Conservation (phyloP, 2,329 filamentous ascomycete species). For the Plectosphaerella sp. region DNA sequence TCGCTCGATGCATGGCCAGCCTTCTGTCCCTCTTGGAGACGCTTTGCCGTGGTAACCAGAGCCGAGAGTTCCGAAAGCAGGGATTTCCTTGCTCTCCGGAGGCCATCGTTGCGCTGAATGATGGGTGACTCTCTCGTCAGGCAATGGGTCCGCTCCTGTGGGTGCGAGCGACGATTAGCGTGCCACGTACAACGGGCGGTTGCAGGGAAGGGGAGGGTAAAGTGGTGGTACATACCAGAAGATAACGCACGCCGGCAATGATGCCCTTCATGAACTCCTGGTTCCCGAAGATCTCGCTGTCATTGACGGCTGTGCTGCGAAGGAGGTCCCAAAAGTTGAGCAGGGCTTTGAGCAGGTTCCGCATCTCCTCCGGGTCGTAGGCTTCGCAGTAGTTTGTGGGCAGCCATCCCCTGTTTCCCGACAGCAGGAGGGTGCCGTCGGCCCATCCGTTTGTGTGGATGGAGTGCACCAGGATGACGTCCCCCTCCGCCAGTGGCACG, state of each 20-base stretch:
- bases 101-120: slow-evolving; percentile 68
- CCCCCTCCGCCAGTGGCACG: slow-evolving; percentile 81
- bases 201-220: not conserved
- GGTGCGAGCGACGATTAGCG: slow-evolving; percentile 5
- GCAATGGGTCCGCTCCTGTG: slow-evolving; percentile 80
- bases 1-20: slow-evolving; percentile 42
- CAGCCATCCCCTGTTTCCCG: slow-evolving; percentile 87
- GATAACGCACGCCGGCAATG: slow-evolving; percentile 85
- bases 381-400: slow-evolving; percentile 98
- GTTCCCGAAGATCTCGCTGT: slow-evolving; percentile 75
- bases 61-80: slow-evolving; percentile 85
- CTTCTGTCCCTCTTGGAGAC: slow-evolving; percentile 69
- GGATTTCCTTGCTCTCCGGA: slow-evolving; percentile 80
- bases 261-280: slow-evolving; percentile 93
- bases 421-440: slow-evolving; percentile 83
- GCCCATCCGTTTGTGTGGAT: slow-evolving; percentile 99
- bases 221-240: slow-evolving; percentile 61
- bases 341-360: slow-evolving; percentile 77
- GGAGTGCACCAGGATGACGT: slow-evolving; percentile 90
- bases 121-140: slow-evolving; percentile 75
- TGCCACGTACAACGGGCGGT: not conserved
- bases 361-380: slow-evolving; percentile 86
- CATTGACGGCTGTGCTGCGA: slow-evolving; percentile 70
- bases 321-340: slow-evolving; percentile 91
- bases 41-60: slow-evolving; percentile 84